Evolutionary conservation across 176 grass and related monocot genomes (phyloP), one percentile per base, ranked within the genome.

Genomic region (Aegilops sharonensis): DNA sequence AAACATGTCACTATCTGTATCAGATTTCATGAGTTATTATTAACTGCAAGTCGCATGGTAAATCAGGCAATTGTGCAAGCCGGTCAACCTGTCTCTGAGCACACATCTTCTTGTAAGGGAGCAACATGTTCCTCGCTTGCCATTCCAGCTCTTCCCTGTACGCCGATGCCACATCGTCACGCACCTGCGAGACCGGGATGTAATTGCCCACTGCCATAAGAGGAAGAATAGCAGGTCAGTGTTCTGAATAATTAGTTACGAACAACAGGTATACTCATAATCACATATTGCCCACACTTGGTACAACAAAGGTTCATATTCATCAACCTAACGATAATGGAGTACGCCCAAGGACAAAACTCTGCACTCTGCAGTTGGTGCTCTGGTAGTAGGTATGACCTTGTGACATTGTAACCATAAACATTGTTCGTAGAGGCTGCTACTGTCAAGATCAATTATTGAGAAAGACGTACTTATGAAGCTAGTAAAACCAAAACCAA

Each of bases 51-150:
- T 35, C 1, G 11, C 34, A 31, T 14, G 15, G 27, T 47, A 18
- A 31, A 9, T 47, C 36, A 57, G 1, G 48, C 13, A 75, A 30
- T 18, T 43, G 48, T 2, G 10, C 12, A 48, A 57, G n/a, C 59
- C 5, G 11, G 4, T 31, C 1, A 34, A 95, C 94, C 91, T 93
- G 65, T 85, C 69, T 65, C 68, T 87, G 88, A 79, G 92, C 78
- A 80, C 92, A 97, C 92, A 94, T 92, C 70, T 89, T 92, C 77
- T 94, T 89, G 77, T 83, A 97, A 36, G 92, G 90, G 68, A 91
- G 86, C 75, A 97, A 50, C 80, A 77, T 68, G 31, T 78, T 88
- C 35, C 48, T 85, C 5, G 90, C 83, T 90, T 89, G 86, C 94
- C 94, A 94, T 87, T 97, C 92, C 47, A 75, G 73, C 73, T 97